Base-by-base conservation (phyloP, 2,329 filamentous ascomycete genomes). In the Elsinoe perseae region DNA sequence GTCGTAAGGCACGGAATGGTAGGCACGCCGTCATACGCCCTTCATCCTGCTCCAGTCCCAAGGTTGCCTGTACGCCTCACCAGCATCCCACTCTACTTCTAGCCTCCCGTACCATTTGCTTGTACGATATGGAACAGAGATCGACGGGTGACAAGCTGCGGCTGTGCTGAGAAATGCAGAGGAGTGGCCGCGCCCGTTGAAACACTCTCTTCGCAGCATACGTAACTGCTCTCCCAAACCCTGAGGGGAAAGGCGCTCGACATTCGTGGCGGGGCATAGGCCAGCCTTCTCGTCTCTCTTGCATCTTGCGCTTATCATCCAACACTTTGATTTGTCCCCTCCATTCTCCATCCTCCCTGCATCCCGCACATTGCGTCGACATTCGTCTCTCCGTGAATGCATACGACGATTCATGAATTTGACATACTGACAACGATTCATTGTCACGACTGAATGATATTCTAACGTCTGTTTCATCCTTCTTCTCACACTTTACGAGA, bases 111-210 rank as follows among this genome's bases (percentile, higher is more conserved):
- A 50, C 44, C 44, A 50, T 25, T 21, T 25, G n/a, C 23, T 12
- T 20, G 44, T 30, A 30, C 44, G 12, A 16, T 28, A 38, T 52
- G 48, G 48, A 52, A 52, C 48, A 52, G 48, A 28, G 48, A 52
- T 52, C 48, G 48, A 52, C 48, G 48, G 48, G 48, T 52, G 48
- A 52, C 48, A 52, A 52, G 48, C 23, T 30, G 52, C 52, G 52
- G 52, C 52, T 42, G 52, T 54, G 52, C 52, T 54, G 52, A 42
- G 38, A 54, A 54, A 54, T 43, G 38, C 52, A 50, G 21, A 34
- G 10, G 32, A 36, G 32, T 36, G 48, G 48, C 25, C 48, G 48
- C 27, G 21, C 43, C 48, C 52, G 52, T 54, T 54, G 52, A 54
- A 54, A 42, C 38, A 44, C 52, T 30, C 52, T 54, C 14, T 10